These are phyloP conservation scores for Castanea crenata DNA, from an alignment of 306 rosid genomes.

Conservation along the genomic window DNA sequence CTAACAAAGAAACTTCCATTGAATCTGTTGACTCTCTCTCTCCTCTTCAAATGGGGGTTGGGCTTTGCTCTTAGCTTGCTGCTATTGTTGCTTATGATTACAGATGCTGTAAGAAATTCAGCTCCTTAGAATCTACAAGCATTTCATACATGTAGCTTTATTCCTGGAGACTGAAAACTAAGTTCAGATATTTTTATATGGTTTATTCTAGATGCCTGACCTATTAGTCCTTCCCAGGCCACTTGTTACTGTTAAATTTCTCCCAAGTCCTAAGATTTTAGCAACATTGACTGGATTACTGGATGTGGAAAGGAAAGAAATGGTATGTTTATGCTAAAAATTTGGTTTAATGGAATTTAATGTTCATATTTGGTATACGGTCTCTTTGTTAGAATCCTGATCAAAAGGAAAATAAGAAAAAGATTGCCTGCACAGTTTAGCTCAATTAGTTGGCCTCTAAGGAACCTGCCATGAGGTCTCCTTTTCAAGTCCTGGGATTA, in stretches of 20 bases:
- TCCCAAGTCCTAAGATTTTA: not conserved
- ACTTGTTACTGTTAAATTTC: slow-evolving; percentile 5
- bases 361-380: not conserved
- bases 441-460: too few relatives aligned
- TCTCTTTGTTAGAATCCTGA: not conserved
- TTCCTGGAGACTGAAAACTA: not conserved
- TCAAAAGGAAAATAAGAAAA: too few relatives aligned
- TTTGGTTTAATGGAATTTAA: not conserved
- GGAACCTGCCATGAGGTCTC: too few relatives aligned
- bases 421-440: too few relatives aligned
- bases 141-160: not conserved
- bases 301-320: too few relatives aligned
- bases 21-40: not conserved
- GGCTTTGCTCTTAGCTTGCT: not conserved
- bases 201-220: not conserved
- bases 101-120: not conserved
- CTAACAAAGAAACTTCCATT: not conserved
- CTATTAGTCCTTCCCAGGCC: not conserved
- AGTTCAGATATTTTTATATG: not conserved
- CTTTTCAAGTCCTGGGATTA: too few relatives aligned
- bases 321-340: not conserved
- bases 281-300: slow-evolving; percentile 1
- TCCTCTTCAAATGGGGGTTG: not conserved
- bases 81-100: not conserved
- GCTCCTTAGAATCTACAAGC: not conserved